Evolutionary conservation across 202 grass and related monocot species (phyloP).

Genomic region (Tripidium arundinaceum): DNA sequence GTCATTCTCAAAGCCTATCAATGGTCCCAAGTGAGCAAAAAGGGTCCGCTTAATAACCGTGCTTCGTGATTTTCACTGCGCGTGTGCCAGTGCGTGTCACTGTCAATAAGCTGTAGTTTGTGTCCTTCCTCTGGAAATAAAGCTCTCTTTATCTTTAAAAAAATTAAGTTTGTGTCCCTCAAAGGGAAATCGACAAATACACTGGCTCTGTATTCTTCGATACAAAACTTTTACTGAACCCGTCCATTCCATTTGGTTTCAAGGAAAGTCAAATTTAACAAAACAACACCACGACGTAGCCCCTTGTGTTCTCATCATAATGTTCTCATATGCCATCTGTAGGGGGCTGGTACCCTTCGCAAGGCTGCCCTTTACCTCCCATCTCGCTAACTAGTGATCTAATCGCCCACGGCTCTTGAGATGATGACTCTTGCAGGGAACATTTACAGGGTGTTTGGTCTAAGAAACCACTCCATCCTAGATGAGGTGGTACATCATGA

Average conservation of each 20-base stretch:
- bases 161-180: not conserved
- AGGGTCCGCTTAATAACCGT: not conserved
- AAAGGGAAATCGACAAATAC: not conserved
- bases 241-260: not conserved
- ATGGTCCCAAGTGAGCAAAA: slow-evolving; percentile 24
- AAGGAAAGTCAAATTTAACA: not conserved
- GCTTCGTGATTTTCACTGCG: not conserved
- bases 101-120: not conserved
- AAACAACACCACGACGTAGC: no score
- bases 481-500: no score
- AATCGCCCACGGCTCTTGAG: no score
- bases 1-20: not conserved
- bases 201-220: not conserved
- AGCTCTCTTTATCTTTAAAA: not conserved
- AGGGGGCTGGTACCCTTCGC: no score
- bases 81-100: not conserved
- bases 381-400: no score
- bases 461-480: no score
- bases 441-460: no score
- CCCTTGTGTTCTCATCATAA: no score
- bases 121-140: not conserved
- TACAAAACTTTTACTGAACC: not conserved
- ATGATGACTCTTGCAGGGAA: no score
- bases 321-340: no score
- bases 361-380: no score